Base-by-base conservation (phyloP, 2,329 filamentous ascomycete species). In the Ilyonectria destructans region DNA sequence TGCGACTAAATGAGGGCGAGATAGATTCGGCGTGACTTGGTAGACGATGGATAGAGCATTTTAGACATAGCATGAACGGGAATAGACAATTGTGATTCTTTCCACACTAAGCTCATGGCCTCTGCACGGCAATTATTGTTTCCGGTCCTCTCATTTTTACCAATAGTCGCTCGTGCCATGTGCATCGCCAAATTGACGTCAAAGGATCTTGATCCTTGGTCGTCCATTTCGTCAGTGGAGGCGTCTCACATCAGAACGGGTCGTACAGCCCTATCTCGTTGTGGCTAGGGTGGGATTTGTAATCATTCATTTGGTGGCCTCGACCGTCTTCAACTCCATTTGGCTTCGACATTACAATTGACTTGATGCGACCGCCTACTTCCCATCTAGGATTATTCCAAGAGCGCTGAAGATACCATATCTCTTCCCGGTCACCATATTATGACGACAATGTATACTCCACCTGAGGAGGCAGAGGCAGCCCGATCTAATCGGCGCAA, bases 401-500 rank as follows among this genome's bases (percentile, higher is more conserved):
- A 5, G 6, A 21, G 29, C 17, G 10, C 19, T 17, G 13, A 37
- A 45, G 26, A n/a, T 37, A 45, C n/a, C 26, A 17, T 12, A 12
- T 37, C 46, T 12, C 19, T 54, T 45, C 17, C 15, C n/a, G 8
- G 9, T 13, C 6, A n/a, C 9, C 9, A n/a, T 31, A 52, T 21
- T 3, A 52, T 60, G 37, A 21, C 55, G 13, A 9, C 19, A 17
- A 62, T 54, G 46, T 61, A 67, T 40, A 62, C 69, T 2, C 52
- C 68, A 2, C 52, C 62, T 7, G 68, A 74, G 6, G 72, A 72
- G 6, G 46, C 49, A 9, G 73, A 75, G 48, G 40, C 63, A 2
- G 35, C 45, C n/a, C 55, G 48, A 12, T 69, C 74, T 6, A 72
- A 69, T 15, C 74, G 74, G 46, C 74, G 74, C 55, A 76, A 76